Evolutionary conservation across 2,329 filamentous ascomycete genomes (phyloP).

Genomic region (Phoma sp.): DNA sequence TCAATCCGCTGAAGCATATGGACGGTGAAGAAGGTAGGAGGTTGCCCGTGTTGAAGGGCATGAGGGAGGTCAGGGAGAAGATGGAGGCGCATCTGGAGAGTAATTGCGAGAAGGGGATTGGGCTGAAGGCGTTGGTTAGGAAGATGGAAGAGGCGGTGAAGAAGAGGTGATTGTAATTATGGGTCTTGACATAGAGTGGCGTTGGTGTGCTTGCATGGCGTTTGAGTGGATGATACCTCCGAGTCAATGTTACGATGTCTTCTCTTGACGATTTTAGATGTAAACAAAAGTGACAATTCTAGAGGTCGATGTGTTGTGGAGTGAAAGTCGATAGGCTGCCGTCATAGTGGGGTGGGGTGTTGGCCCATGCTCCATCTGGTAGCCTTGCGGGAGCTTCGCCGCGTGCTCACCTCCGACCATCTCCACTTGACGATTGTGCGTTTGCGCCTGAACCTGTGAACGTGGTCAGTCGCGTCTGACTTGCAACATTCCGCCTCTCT

Average conservation of each 20-base stretch:
- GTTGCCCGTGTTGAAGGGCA: conserved; percentile 76
- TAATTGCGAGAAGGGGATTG: conserved; percentile 81
- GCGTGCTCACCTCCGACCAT: conserved; percentile 18
- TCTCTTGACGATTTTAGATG: neutral
- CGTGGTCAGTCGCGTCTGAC: neutral
- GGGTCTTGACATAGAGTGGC: neutral
- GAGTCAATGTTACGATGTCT: conserved; percentile 3
- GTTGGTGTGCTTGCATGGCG: conserved; percentile 21
- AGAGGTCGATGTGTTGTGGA: neutral
- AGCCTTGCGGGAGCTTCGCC: conserved; percentile 34
- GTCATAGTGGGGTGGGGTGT: conserved; percentile 25
- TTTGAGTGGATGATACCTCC: conserved; percentile 17
- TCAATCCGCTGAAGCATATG: conserved; percentile 79
- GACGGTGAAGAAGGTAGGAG: conserved; percentile 68
- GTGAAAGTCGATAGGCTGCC: conserved; percentile 11
- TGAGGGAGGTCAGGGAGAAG: conserved; percentile 72
- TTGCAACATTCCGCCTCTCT: neutral
- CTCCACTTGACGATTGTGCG: conserved; percentile 17
- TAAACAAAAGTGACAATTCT: neutral
- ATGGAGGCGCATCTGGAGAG: conserved; percentile 86
- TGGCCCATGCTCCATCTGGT: conserved; percentile 25
- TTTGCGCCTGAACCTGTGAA: neutral
- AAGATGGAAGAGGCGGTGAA: conserved; percentile 74
- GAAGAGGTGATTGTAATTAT: conserved; percentile 41
- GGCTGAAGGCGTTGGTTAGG: conserved; percentile 61